Percentiles rank a stretch among this genome's conserved stretches.
phyloP scores from a whole-genome alignment of 2,329 filamentous ascomycete genomes.

The Diaporthe eres region DNA sequence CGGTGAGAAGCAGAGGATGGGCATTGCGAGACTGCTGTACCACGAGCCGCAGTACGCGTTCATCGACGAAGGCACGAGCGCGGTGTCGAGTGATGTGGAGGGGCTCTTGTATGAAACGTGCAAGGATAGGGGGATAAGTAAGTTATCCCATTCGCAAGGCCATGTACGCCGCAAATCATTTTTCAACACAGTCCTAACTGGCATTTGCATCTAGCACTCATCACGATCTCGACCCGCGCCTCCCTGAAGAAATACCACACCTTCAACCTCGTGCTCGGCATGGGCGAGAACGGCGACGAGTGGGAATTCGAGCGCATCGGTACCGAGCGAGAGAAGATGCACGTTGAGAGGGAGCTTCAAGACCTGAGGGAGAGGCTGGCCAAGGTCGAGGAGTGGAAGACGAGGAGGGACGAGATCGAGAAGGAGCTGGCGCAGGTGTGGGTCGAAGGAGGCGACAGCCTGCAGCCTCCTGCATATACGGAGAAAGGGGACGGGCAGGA shows the following conservation, averaged over 20 bases:
- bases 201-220: conserved; percentile 72
- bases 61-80: conserved; percentile 95
- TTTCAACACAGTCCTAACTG: conserved; percentile 41
- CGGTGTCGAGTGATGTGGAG: conserved; percentile 94
- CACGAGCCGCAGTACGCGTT: conserved; percentile 96
- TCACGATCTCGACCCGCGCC: conserved; percentile 95
- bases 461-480: conserved; percentile 64
- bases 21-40: conserved; percentile 89
- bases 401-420: conserved; percentile 84
- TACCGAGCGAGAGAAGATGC: conserved; percentile 91
- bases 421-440: conserved; percentile 78
- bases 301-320: conserved; percentile 97
- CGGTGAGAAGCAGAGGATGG: conserved; percentile 97
- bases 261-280: conserved; percentile 87
- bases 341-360: conserved; percentile 90
- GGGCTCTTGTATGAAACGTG: conserved; percentile 92
- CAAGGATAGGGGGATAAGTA: conserved; percentile 94
- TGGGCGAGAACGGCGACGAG: conserved; percentile 84
- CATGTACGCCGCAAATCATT: background rate
- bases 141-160: conserved; percentile 55
- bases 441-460: conserved; percentile 66
- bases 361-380: conserved; percentile 85
- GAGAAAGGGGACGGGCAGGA: conserved; percentile 39
- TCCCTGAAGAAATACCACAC: conserved; percentile 97
- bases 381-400: conserved; percentile 88